Evolutionary conservation across 1,284 basidiomycete species (phyloP).

Genomic region (Phellinidium pouzarii): DNA sequence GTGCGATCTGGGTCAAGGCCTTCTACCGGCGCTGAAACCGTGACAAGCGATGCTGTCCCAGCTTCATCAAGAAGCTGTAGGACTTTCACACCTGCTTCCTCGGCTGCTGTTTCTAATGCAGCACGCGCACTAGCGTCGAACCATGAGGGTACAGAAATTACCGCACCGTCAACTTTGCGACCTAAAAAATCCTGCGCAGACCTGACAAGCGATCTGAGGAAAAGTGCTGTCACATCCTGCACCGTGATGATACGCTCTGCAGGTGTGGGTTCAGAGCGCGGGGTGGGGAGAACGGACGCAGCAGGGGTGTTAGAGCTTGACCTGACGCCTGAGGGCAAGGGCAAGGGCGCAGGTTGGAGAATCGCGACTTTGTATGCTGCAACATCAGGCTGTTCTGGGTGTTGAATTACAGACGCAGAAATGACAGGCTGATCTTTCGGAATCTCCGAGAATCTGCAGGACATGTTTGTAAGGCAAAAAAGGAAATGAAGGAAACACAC

Average conservation of each 20-base stretch:
- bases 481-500: constrained; percentile 35
- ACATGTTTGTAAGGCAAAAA: constrained; percentile 1
- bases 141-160: constrained; percentile 77
- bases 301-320: constrained; percentile 56
- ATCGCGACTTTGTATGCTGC: constrained; percentile 87
- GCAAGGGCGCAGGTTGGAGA: constrained; percentile 65
- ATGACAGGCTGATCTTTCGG: constrained; percentile 44
- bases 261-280: constrained; percentile 73
- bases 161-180: constrained; percentile 72
- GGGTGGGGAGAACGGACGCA: constrained; percentile 65
- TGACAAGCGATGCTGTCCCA: constrained; percentile 64
- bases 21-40: constrained; percentile 40
- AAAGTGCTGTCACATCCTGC: constrained; percentile 81
- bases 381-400: constrained; percentile 64
- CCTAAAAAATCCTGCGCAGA: constrained; percentile 95
- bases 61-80: constrained; percentile 84
- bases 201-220: constrained; percentile 78
- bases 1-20: constrained; percentile 50
- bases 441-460: constrained; percentile 65
- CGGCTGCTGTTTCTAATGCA: constrained; percentile 69
- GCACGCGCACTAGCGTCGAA: constrained; percentile 67
- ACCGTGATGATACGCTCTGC: constrained; percentile 76
- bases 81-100: constrained; percentile 79
- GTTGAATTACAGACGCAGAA: constrained; percentile 67
- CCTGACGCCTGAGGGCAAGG: constrained; percentile 34